Percentiles rank a stretch among this genome's conserved stretches.
Evolutionary conservation across 2,329 filamentous ascomycete species (phyloP).

Genomic region (Graphilbum ipis-grandicollis): DNA sequence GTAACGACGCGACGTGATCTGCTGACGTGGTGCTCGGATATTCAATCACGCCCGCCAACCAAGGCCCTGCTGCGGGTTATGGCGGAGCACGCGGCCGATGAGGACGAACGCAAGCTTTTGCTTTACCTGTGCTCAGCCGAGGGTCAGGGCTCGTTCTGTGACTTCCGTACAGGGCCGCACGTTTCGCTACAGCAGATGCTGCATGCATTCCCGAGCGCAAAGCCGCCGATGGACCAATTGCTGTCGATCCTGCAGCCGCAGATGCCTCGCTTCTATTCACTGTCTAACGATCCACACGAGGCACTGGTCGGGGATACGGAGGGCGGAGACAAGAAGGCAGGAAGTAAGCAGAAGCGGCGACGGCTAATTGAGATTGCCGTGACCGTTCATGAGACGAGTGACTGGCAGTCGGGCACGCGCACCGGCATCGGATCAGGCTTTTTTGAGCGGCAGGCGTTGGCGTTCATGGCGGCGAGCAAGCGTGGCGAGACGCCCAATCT

Average conservation of each 20-base stretch:
- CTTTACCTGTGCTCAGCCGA: constrained; percentile 74
- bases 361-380: constrained; percentile 93
- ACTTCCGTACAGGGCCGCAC: constrained; percentile 78
- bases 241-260: constrained; percentile 68
- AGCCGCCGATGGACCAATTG: constrained; percentile 69
- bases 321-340: background rate
- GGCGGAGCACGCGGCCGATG: constrained; percentile 65
- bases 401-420: constrained; percentile 57
- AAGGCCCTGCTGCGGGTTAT: constrained; percentile 74
- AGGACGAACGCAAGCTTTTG: constrained; percentile 77
- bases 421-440: constrained; percentile 86
- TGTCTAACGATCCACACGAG: constrained; percentile 88
- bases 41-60: constrained; percentile 82
- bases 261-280: constrained; percentile 96
- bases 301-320: constrained; percentile 27
- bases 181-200: constrained; percentile 75
- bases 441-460: constrained; percentile 68
- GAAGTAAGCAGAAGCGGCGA: constrained; percentile 48
- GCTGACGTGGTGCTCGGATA: constrained; percentile 89
- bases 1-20: constrained; percentile 79
- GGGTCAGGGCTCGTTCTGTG: constrained; percentile 83
- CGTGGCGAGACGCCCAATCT: constrained; percentile 43
- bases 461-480: constrained; percentile 51
- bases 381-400: constrained; percentile 70
- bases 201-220: constrained; percentile 78